Base-by-base conservation (phyloP, 306 rosid species). In the Castanea mollissima region DNA sequence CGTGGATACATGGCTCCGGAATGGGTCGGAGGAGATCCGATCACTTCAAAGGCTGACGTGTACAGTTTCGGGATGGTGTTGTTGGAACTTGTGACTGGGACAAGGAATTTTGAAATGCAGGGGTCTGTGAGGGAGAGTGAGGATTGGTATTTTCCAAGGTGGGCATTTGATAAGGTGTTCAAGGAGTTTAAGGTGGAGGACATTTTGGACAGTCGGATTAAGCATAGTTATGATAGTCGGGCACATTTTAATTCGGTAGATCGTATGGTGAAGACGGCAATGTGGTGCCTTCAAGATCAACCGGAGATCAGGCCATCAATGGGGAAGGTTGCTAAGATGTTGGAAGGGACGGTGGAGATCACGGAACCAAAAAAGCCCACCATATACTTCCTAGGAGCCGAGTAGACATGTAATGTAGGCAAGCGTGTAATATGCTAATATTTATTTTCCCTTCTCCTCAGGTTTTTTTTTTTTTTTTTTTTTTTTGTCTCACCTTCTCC, bases 301-400 rank as follows among this genome's bases (percentile, higher is more conserved):
- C 97, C 97, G 55, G 97, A 95, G 80, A 68, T 73, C 81, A 88
- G 99, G 81, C 99, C 97, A 15, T 81, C 99, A 1, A 95, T 95
- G 99, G 99, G 99, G 8, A 91, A 95, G 49, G 98, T 91, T 16
- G 97, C 97, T n/a, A 95, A 92, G 91, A 91, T 95, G 97, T 44
- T 95, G 52, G 99, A 95, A 85, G 98, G 98, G 71, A 92, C 97
- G 16, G 91, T 89, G 75, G 99, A 95, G 81, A 94, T 94, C 67
- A 79, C 31, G 1, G 89, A 85, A 1, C 98, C 98, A 0, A 81
- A 84, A 20, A 94, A 92, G 79, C 98, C 98, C 44, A 91, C 98
- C 15, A 83, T 92, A 44, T 94, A 84, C 83, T 91, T 84, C 85
- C 91, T 89, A n/a, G 85, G 76, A 0, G 88, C 82, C 8, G 89